Base-by-base conservation (phyloP, 495 filamentous ascomycete genomes). In the Letharia columbiana region DNA sequence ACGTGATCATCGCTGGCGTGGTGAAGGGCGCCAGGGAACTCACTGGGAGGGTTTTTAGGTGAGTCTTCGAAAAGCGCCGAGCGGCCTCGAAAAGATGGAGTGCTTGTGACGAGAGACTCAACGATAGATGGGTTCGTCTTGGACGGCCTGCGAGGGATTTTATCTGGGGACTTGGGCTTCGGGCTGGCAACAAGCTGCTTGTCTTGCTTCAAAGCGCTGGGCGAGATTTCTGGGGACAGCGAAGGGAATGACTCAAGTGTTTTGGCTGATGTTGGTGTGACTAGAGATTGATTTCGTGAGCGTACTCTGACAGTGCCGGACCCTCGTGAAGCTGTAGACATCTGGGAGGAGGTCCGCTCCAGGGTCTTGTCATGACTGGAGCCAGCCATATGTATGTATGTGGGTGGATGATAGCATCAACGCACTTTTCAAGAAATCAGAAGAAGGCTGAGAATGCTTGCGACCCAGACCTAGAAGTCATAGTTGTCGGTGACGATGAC, bases 181-280 rank as follows among this genome's bases (percentile, higher is more conserved):
- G 64, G 66, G 35, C 64, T 71, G 37, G 66, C 75, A 74, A 54
- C 75, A 72, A 70, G 67, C 67, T 57, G 63, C 9, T 50, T 60
- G 35, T 66, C 67, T 37, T 54, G 54, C 13, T 59, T 68, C 2
- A 18, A 56, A 40, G 63, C 77, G 67, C 80, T 69, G 69, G 83
- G 77, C 15, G 86, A 80, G 41, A 80, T 81, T 68, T 89, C 86
- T 45, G 89, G 89, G 18, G 89, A 92, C 60, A 96, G 86, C 45
- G 90, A 92, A 37, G 91, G 91, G 71, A 96, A 96, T n/a, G 90
- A 94, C 45, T 88, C 92, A 47, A 96, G 81, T 54, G 86, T 88
- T 76, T 89, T 88, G 78, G 86, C 86, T 20, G 84, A 84, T 2
- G 61, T 65, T 52, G 81, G 72, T 63, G 83, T 80, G 64, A 85